phyloP scores from a whole-genome alignment of 768 basidiomycete species.

The Melanogaster broomeanus region DNA sequence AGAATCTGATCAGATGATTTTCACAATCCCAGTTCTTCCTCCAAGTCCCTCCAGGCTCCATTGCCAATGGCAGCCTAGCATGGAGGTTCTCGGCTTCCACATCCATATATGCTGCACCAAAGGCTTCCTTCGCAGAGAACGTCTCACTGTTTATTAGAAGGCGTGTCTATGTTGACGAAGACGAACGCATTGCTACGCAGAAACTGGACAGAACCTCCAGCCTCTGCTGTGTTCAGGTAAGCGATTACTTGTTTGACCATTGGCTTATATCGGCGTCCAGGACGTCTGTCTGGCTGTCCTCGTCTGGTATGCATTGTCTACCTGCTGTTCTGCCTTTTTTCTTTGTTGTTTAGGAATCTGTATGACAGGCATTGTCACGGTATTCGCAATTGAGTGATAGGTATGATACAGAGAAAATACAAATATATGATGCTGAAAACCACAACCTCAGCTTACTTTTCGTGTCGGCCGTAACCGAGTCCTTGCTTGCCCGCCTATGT shows the following conservation, averaged over 20 bases:
- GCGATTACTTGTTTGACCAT: conserved; percentile 14
- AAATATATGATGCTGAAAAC: not conserved
- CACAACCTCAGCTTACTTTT: no score
- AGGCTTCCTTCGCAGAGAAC: not conserved
- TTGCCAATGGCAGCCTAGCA: no score
- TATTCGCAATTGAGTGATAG: no score
- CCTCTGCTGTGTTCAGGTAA: conserved; percentile 44
- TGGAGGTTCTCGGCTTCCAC: no score
- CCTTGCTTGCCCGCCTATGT: conserved; percentile 37
- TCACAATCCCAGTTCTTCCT: no score
- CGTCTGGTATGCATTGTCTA: conserved; percentile 20
- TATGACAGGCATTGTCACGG: no score
- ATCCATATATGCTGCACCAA: no score
- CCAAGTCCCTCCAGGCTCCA: no score
- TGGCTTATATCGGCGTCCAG: conserved; percentile 32
- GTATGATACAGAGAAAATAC: not conserved
- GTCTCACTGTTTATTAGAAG: no score
- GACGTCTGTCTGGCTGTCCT: conserved; percentile 39
- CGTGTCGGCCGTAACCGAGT: conserved; percentile 4
- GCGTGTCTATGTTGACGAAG: conserved; percentile 17
- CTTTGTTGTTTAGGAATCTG: conserved; percentile 13
- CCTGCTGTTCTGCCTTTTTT: conserved; percentile 2
- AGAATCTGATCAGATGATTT: no score
- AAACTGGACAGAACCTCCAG: conserved; percentile 27
- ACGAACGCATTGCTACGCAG: conserved; percentile 37